Conservation (phyloP, 179 eudicot genomes). For the Amaranthus tricolor region DNA sequence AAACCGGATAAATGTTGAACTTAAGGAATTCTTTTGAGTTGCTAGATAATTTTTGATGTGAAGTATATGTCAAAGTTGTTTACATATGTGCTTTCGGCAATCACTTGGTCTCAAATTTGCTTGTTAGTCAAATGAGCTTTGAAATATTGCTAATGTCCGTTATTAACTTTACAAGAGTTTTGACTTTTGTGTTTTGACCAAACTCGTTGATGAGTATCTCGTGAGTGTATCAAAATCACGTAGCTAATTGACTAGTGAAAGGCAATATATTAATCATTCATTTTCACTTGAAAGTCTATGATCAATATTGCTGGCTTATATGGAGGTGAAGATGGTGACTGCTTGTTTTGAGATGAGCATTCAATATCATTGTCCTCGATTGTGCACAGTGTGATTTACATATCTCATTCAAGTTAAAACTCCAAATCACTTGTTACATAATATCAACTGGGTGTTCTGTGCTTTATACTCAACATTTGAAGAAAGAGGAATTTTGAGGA, state of each 20-base stretch:
- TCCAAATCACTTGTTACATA: background rate
- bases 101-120: background rate
- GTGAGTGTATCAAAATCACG: background rate
- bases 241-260: no score
- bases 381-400: background rate
- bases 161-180: background rate
- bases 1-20: no score
- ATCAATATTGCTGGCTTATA: background rate
- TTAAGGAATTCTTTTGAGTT: no score
- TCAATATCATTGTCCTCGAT: background rate
- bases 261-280: background rate
- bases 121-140: no score
- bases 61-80: no score
- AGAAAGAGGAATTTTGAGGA: background rate
- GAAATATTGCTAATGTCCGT: background rate
- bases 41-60: no score
- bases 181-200: background rate
- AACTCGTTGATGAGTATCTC: background rate
- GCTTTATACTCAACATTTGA: background rate
- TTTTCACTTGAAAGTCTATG: background rate
- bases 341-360: background rate
- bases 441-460: background rate
- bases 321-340: background rate
- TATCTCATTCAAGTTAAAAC: background rate
- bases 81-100: no score